These are phyloP conservation scores for Arthroderma sp. DNA, from an alignment of 2,329 filamentous ascomycete genomes.

Conservation along the genomic window DNA sequence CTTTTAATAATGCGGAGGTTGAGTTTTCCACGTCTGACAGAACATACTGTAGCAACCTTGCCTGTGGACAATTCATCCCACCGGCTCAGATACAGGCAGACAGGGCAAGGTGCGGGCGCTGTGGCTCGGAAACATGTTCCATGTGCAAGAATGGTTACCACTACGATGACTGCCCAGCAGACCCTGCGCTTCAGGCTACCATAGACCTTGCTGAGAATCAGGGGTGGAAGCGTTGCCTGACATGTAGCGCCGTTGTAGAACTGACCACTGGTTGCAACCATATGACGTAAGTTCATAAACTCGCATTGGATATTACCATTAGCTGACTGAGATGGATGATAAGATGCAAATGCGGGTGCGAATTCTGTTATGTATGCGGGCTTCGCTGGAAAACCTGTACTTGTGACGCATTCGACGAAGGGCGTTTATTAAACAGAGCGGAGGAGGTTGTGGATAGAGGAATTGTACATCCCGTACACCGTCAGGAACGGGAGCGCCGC, in stretches of 20 bases:
- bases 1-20: slow-evolving; percentile 13
- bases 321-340: too few relatives aligned
- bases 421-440: background rate
- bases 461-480: background rate
- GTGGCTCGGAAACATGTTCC: slow-evolving; percentile 12
- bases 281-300: slow-evolving; percentile 17
- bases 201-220: slow-evolving; percentile 51
- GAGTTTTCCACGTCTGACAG: slow-evolving; percentile 14
- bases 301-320: too few relatives aligned
- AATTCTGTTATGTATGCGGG: slow-evolving; percentile 2
- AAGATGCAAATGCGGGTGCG: background rate
- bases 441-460: slow-evolving; percentile 1
- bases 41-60: slow-evolving; percentile 16
- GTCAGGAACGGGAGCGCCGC: background rate
- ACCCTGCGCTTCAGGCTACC: slow-evolving; percentile 15
- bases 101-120: slow-evolving; percentile 12
- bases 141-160: slow-evolving; percentile 16
- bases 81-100: slow-evolving; percentile 9
- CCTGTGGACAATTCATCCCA: slow-evolving; percentile 17
- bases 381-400: slow-evolving; percentile 1
- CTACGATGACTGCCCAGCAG: slow-evolving; percentile 14
- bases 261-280: slow-evolving; percentile 21
- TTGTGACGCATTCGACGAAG: background rate
- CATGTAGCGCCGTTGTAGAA: slow-evolving; percentile 45
- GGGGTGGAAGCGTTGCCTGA: slow-evolving; percentile 64